Base-by-base conservation (phyloP, 306 rosid species). In the Vigna hirtella region DNA sequence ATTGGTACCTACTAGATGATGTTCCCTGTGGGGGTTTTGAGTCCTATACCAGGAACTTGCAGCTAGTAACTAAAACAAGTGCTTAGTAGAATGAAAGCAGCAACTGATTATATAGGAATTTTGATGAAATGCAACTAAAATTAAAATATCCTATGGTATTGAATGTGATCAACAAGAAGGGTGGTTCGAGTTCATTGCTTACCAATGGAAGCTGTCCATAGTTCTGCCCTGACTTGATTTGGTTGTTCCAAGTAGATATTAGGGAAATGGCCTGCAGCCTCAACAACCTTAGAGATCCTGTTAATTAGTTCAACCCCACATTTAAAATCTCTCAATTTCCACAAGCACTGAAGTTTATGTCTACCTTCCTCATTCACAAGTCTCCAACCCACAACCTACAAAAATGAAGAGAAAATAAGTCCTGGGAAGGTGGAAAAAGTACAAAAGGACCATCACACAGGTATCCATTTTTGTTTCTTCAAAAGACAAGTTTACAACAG, bases 301-400 rank as follows among this genome's bases (percentile, higher is more conserved):
- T 92, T 89, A 48, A 92, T 82, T 72, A 94, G 91, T 65, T 94
- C 95, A 34, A 92, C 90, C 71, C 97, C 91, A 28, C 91, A 71
- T 84, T 87, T 73, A 61, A 84, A 92, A 79, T 89, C 97, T 85
- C 90, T 90, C 91, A 94, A 76, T 64, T 94, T 94, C 98, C 97
- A 94, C 86, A 94, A 66, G 77, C 98, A 92, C 72, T 82, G 93
- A 43, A 94, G 93, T 72, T 90, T 94, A 16, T 87, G 69, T 8
- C 30, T 84, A 24, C 85, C 90, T 57, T 88, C 97, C 75, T 82
- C 97, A 13, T 80, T 68, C 81, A 89, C 50, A 66, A 94, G 70
- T 86, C 92, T 92, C 98, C 98, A 94, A 69, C 98, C 98, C 50
- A 94, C 61, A 76, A 94, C 89, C 98, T 92, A 53, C 66, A 70